Percentiles rank a stretch among this genome's conserved stretches.
Conservation (phyloP, 2,329 filamentous ascomycete species). For the Aureobasidium lini region DNA sequence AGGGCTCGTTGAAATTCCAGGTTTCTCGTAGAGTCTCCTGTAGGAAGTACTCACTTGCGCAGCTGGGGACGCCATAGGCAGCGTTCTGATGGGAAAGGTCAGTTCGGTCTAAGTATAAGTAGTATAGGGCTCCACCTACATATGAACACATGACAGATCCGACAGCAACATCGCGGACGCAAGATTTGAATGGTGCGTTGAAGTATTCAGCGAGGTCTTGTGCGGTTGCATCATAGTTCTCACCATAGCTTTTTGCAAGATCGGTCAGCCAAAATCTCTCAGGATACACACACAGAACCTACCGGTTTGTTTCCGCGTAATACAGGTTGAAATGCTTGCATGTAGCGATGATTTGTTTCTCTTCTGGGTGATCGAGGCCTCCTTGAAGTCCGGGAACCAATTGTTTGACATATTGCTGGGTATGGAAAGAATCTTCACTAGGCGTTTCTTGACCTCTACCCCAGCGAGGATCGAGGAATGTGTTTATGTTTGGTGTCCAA, state of each 20-base stretch:
- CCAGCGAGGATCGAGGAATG: slow-evolving; percentile 49
- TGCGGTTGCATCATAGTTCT: slow-evolving; percentile 16
- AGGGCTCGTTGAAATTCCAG: slow-evolving; percentile 55
- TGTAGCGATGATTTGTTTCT: slow-evolving; percentile 37
- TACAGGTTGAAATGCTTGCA: slow-evolving; percentile 36
- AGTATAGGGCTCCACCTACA: slow-evolving; percentile 21
- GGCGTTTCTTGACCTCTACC: slow-evolving; percentile 18
- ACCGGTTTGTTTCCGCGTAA: slow-evolving; percentile 7
- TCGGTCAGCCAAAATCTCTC: too few relatives aligned
- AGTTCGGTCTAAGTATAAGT: slow-evolving; percentile 37
- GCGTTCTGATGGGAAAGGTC: slow-evolving; percentile 35
- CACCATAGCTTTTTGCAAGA: slow-evolving; percentile 3
- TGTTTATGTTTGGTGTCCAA: slow-evolving; percentile 61
- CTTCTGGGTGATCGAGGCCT: slow-evolving; percentile 22
- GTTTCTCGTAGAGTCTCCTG: slow-evolving; percentile 56
- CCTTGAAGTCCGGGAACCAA: slow-evolving; percentile 30
- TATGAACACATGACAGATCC: slow-evolving; percentile 51
- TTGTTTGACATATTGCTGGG: slow-evolving; percentile 27
- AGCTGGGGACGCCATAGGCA: slow-evolving; percentile 59
- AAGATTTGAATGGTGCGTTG: slow-evolving; percentile 54
- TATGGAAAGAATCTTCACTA: slow-evolving; percentile 25
- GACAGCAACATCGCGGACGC: slow-evolving; percentile 38
- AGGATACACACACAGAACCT: not conserved
- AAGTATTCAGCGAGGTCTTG: slow-evolving; percentile 64
- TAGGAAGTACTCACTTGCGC: slow-evolving; percentile 55